Evolutionary conservation across 1,139 yeast genomes (phyloP), one percentile per base, ranked within the genome.

Genomic region (Starmera stellimalicola): DNA sequence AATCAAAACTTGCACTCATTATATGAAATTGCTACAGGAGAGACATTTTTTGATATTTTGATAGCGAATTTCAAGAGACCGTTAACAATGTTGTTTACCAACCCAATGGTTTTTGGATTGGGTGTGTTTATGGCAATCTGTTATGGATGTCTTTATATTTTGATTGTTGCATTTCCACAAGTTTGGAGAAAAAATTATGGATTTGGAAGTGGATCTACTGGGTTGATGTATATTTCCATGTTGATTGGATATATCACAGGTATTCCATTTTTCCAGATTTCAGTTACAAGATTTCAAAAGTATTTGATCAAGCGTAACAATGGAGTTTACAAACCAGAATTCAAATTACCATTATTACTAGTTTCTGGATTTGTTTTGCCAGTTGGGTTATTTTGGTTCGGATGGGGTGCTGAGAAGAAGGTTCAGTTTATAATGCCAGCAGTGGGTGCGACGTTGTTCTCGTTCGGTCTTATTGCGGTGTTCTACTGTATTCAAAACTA

Each of bases 51-150:
- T 36, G 66, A 62, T 10, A 55, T 51, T 33, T 49, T 67, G 23
- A 43, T 51, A 30, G 35, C 54, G 17, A 63, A 67, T 12, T 53
- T 75, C 23, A 53, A 70, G 12, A 61, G 84, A 34, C 84, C 84
- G 1, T 32, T 77, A 15, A 58, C 56, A 29, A 55, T 77, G 41
- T 57, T 77, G 18, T 49, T 61, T 26, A 62, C 70, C 20, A 75
- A 78, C 48, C 83, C 83, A 3, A 73, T 77, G 68, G 73, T 77
- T 12, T 55, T 73, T 22, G 78, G 79, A 0, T 55, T 76, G 18
- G 81, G 81, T 10, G 52, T 66, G 3, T 74, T 68, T 51, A 69
- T 75, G 77, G 82, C 82, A 2, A 73, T 75, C 44, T 65, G 66
- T 4, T 75, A 74, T 45, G 83, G 81, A 4, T 72, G 75, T 57